Base-by-base conservation (phyloP, 345 rosid genomes). In the Salix arbutifolia region DNA sequence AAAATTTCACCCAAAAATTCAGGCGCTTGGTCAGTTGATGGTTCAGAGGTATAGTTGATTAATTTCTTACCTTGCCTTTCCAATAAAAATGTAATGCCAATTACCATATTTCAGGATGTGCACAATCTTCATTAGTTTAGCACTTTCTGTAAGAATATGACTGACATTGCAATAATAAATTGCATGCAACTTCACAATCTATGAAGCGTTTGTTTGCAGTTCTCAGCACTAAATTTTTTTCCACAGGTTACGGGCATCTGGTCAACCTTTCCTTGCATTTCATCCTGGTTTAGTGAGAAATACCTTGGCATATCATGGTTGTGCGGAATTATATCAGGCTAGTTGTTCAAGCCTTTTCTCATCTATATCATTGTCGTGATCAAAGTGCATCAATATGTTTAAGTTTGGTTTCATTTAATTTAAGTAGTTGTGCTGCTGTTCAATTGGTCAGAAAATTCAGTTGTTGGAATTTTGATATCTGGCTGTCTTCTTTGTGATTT, bases 241-340 rank as follows among this genome's bases (percentile, higher is more conserved):
- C 50, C 61, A 65, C 85, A 96, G 99, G 89, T 87, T 96, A 85
- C 88, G 90, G 77, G 88, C 75, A 77, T 81, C 81, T 79, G 98
- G 93, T 70, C 98, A 86, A 78, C 97, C 97, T 78, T 90, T 87
- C 83, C 86, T 96, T 70, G 90, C 90, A 69, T 92, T 86, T 85
- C 97, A 96, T 83, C 93, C 97, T 79, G 99, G 98, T 84, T 87
- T 94, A 72, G 85, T 87, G 75, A 86, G 92, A 82, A 92, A 94
- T 65, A 88, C 80, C 80, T 86, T 96, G 87, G 99, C 99, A 74
- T 92, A 90, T 85, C 98, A 92, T 86, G 99, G 98, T 60, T 96
- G 98, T 89, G 97, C 97, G 52, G 99, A 96, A 85, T 88, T 96
- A 79, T 96, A 92, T 72, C 98, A 96, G 99, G 99, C 88, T 79